Base-by-base conservation (phyloP, 768 basidiomycete species). In the Strobilomyces confusus region DNA sequence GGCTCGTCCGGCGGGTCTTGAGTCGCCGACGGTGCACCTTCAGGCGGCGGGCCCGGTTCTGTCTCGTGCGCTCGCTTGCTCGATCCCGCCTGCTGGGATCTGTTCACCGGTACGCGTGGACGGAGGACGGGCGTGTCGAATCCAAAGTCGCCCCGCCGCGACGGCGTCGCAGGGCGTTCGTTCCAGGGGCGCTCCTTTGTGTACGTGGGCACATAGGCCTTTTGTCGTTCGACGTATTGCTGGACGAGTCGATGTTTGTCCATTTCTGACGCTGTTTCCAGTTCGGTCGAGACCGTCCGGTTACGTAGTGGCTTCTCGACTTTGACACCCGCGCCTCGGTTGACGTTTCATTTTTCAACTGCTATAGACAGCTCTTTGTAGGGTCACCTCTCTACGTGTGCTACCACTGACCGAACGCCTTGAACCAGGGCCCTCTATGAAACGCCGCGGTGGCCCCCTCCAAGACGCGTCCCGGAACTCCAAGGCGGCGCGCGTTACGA, bases 71-170 rank as follows among this genome's bases (percentile, higher is more conserved):
- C 26, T 26, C 38, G 43, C 30, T 20, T 29, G 43, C 25, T 47
- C n/a, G 44, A 33, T 48, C 26, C 48, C 25, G 32, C 29, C 13
- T 48, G 42, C 47, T 62, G 50, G n/a, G 49, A 14, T 41, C 54
- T 64, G n/a, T 48, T 30, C 44, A 63, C 65, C 26, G 51, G 55
- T 12, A 57, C 58, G 9, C 84, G 77, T 32, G 83, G 73, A 56
- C 76, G 79, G 34, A 85, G 71, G 30, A 84, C 65, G 17, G 83
- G 84, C 11, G 82, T 85, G 36, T 71, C 76, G 57, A 84, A 80
- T 5, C 75, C 76, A 56, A 71, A 68, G 17, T 60, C 67, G 12
- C 60, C 55, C 13, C 47, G 52, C 32, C 33, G 51, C 37, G 54
- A 17, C 8, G 61, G 66, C 5, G 63, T 61, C 19, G 32, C 43